Base-by-base conservation (phyloP, 164 flowering plant species). In the Piper longum region DNA sequence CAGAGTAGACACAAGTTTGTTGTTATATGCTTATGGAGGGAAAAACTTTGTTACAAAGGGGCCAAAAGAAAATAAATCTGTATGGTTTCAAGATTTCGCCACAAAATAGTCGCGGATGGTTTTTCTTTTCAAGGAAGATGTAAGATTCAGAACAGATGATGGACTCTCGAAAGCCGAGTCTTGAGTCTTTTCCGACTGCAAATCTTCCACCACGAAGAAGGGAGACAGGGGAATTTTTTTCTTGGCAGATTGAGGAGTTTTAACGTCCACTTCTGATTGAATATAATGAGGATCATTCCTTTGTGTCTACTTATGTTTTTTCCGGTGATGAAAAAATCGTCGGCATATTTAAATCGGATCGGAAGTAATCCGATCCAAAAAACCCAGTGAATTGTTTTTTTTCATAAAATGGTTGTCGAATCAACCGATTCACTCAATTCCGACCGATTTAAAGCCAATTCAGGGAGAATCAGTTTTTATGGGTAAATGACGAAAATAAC, bases 181-280 rank as follows among this genome's bases (percentile, higher is more conserved):
- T 62, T 74, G 76, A 39, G 76, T 76, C 68, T 68, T 76, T 48
- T 69, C 66, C 63, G 70, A n/a, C 61, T 65, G 65, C 41, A 41
- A 16, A 4, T 39, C 61, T 67, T 79, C 81, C 60, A 60, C 61
- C 16, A 58, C 51, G 62, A 64, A 71, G 36, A 26, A 26, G 6
- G 64, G 62, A 63, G 26, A 54, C 18, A 72, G 54, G 19, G 64
- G 41, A 52, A 56, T 73, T 71, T 56, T 78, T 41, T 63, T 69
- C 75, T 70, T 75, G 16, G 66, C 69, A 18, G 83, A 72, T 66
- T 82, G 79, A 9, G 96, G 95, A 45, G 98, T 84, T 57, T 75
- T 67, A 17, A 80, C 57, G 63, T 79, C 78, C 14, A 57, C 11
- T 57, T 18, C 60, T 41, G 3, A 74, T 78, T 67, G 74, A 61